Conservation (phyloP, 2,329 filamentous ascomycete genomes). For the Fusarium drepaniforme region DNA sequence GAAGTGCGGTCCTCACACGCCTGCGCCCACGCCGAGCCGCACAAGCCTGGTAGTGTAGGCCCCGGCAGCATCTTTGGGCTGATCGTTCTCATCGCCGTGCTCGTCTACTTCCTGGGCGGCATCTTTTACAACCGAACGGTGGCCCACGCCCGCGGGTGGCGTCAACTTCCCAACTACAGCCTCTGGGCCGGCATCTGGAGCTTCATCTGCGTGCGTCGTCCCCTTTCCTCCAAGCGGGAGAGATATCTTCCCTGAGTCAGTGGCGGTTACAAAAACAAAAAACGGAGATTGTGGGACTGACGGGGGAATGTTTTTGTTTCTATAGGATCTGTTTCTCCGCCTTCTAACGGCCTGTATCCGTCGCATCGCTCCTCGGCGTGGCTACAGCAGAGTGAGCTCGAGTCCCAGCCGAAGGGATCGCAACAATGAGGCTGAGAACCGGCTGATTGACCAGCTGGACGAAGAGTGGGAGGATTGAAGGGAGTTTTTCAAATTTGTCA, state of each 20-base stretch:
- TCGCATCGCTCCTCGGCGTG: slow-evolving; percentile 72
- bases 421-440: slow-evolving; percentile 85
- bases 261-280: background rate
- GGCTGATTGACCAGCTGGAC: slow-evolving; percentile 94
- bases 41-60: slow-evolving; percentile 78
- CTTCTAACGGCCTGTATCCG: slow-evolving; percentile 77
- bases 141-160: slow-evolving; percentile 93
- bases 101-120: slow-evolving; percentile 92
- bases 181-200: slow-evolving; percentile 90
- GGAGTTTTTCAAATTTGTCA: background rate
- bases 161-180: slow-evolving; percentile 93
- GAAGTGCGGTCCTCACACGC: slow-evolving; percentile 89
- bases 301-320: slow-evolving; percentile 29
- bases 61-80: slow-evolving; percentile 87
- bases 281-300: slow-evolving; percentile 35
- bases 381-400: slow-evolving; percentile 74
- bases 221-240: slow-evolving; percentile 45
- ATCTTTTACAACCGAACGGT: slow-evolving; percentile 97
- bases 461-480: slow-evolving; percentile 92
- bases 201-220: slow-evolving; percentile 76
- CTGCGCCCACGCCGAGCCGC: slow-evolving; percentile 76
- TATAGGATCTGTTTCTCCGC: slow-evolving; percentile 75
- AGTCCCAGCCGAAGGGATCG: slow-evolving; percentile 63
- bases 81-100: slow-evolving; percentile 80
- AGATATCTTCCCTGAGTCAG: slow-evolving; percentile 45